Evolutionary conservation across 768 basidiomycete genomes (phyloP).

Genomic region (Psilocybe tampanensis): DNA sequence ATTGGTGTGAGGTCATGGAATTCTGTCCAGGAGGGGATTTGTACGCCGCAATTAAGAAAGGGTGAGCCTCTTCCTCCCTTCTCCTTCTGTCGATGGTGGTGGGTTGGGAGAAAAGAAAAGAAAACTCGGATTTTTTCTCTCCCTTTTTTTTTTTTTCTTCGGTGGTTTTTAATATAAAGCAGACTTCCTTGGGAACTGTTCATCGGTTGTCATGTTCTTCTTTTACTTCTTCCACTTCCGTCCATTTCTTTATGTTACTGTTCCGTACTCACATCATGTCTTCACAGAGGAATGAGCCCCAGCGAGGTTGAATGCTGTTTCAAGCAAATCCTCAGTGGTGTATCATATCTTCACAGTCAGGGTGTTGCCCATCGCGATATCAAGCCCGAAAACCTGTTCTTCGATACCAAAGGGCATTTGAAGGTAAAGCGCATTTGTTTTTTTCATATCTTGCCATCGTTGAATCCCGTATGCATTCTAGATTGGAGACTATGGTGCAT

Average conservation of each 20-base stretch:
- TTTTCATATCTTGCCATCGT: background rate
- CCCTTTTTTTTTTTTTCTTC: conserved; percentile 1
- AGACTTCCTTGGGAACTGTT: background rate
- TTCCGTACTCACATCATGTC: conserved; percentile 17
- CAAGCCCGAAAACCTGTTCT: conserved; percentile 97
- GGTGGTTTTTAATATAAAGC: background rate
- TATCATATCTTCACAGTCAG: conserved; percentile 91
- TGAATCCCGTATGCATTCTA: conserved; percentile 30
- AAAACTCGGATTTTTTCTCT: conserved; percentile 1
- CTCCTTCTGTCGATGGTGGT: background rate
- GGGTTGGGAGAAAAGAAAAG: background rate
- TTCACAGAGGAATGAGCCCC: conserved; percentile 67
- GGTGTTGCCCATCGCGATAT: conserved; percentile 98
- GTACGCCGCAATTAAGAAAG: conserved; percentile 98
- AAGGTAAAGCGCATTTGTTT: conserved; percentile 56
- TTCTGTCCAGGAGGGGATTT: conserved; percentile 98
- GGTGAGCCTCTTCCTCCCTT: conserved; percentile 39
- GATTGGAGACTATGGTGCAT: conserved; percentile 99
- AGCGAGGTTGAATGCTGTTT: conserved; percentile 97
- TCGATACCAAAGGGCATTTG: conserved; percentile 89
- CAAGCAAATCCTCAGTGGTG: conserved; percentile 90
- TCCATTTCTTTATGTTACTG: background rate
- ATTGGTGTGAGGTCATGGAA: conserved; percentile 99
- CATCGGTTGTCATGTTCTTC: background rate
- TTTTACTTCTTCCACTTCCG: background rate